These are phyloP conservation scores for Calocybe cyanea DNA, from an alignment of 768 basidiomycete species.

Conservation along the genomic window DNA sequence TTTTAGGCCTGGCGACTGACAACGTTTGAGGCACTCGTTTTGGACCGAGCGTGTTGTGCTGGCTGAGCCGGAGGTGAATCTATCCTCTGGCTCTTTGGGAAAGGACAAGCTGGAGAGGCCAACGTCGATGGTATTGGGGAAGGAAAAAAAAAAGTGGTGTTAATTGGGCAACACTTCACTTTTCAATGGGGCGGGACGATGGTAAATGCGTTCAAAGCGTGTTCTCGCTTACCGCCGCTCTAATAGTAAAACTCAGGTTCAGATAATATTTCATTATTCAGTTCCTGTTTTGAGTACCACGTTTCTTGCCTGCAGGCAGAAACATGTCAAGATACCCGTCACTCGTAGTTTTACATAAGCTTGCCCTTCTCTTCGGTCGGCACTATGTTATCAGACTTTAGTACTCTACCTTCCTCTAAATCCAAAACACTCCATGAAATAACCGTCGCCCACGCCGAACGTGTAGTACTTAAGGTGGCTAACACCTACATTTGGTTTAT, in stretches of 20 bases:
- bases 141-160: slow-evolving; percentile 38
- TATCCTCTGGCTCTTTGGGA: slow-evolving; percentile 29
- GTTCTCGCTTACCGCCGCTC: slow-evolving; percentile 48
- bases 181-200: slow-evolving; percentile 46
- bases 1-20: slow-evolving; percentile 19
- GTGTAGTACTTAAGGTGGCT: too few species aligned
- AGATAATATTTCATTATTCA: slow-evolving; percentile 35
- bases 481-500: too few species aligned
- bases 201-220: slow-evolving; percentile 47
- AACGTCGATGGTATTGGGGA: too few species aligned
- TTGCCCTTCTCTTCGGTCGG: slow-evolving; percentile 18
- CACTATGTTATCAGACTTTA: not conserved
- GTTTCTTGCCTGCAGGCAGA: slow-evolving; percentile 78
- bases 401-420: too few species aligned
- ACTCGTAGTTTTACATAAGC: slow-evolving; percentile 37
- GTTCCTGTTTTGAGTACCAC: slow-evolving; percentile 62
- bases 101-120: slow-evolving; percentile 26
- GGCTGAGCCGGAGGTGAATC: slow-evolving; percentile 28
- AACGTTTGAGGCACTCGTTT: slow-evolving; percentile 38
- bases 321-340: slow-evolving; percentile 34
- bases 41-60: slow-evolving; percentile 46
- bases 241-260: slow-evolving; percentile 35
- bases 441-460: too few species aligned
- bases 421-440: too few species aligned
- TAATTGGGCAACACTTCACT: slow-evolving; percentile 43